Percentiles rank a stretch among this genome's conserved stretches.
Conservation (phyloP, 495 filamentous ascomycete species). For the Neurospora intermedia region DNA sequence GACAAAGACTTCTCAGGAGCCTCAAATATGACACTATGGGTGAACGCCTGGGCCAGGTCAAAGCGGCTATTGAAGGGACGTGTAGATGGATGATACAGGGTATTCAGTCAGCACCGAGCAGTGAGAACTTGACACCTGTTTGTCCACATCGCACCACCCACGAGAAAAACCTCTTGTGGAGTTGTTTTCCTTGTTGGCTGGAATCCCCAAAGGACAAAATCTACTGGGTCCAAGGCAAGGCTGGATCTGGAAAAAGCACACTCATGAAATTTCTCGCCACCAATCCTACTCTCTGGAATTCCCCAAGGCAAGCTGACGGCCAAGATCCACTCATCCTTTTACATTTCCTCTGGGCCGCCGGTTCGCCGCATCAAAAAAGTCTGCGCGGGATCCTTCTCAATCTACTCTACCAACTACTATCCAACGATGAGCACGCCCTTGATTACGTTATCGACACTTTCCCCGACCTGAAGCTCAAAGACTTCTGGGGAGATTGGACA, state of each 20-base stretch:
- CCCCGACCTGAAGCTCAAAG: background rate
- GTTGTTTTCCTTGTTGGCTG: slow-evolving; percentile 25
- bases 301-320: background rate
- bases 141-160: background rate
- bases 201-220: slow-evolving; percentile 8
- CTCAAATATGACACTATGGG: slow-evolving; percentile 15
- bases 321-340: slow-evolving; percentile 9
- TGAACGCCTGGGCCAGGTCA: slow-evolving; percentile 14
- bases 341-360: slow-evolving; percentile 25
- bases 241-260: slow-evolving; percentile 36
- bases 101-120: background rate
- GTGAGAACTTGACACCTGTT: background rate
- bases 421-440: background rate
- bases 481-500: slow-evolving; percentile 5
- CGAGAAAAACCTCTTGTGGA: background rate
- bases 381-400: slow-evolving; percentile 20
- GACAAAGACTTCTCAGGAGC: slow-evolving; percentile 9
- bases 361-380: slow-evolving; percentile 13
- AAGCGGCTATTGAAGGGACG: slow-evolving; percentile 14
- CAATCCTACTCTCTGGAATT: slow-evolving; percentile 2
- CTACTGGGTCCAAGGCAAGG: slow-evolving; percentile 34
- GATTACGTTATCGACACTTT: slow-evolving; percentile 2
- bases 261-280: slow-evolving; percentile 28
- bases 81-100: slow-evolving; percentile 28
- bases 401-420: slow-evolving; percentile 21